Evolutionary conservation across 2,329 filamentous ascomycete species (phyloP).

Genomic region (Endoconidiophora polonica): DNA sequence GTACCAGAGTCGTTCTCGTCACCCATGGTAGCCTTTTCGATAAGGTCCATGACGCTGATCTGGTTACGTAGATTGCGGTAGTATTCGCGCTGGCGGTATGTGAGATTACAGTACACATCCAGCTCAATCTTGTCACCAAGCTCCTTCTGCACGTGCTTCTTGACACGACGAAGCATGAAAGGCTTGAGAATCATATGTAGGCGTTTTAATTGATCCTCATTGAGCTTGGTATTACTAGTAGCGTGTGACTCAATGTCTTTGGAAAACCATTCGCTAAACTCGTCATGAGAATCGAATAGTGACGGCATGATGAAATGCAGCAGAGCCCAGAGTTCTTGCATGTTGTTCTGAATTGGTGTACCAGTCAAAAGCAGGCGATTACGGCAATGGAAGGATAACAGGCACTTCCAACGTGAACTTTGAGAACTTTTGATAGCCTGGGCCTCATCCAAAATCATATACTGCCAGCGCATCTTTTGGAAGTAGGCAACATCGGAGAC

Average conservation of each 20-base stretch:
- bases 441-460: slow-evolving; percentile 98
- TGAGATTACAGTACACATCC: slow-evolving; percentile 91
- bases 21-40: slow-evolving; percentile 88
- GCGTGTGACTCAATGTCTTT: slow-evolving; percentile 97
- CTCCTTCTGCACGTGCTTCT: slow-evolving; percentile 99
- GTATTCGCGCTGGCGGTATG: slow-evolving; percentile 85
- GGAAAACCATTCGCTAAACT: slow-evolving; percentile 87
- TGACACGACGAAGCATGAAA: slow-evolving; percentile 98
- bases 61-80: slow-evolving; percentile 88
- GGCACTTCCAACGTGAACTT: slow-evolving; percentile 90
- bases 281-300: slow-evolving; percentile 83
- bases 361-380: slow-evolving; percentile 87
- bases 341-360: slow-evolving; percentile 98
- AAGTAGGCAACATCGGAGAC: slow-evolving; percentile 95
- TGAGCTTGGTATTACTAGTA: slow-evolving; percentile 97
- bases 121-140: slow-evolving; percentile 96
- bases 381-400: slow-evolving; percentile 85
- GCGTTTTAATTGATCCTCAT: slow-evolving; percentile 91
- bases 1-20: slow-evolving; percentile 92
- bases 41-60: slow-evolving; percentile 96
- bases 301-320: slow-evolving; percentile 99
- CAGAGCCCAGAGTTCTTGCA: slow-evolving; percentile 96
- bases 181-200: slow-evolving; percentile 98
- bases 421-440: slow-evolving; percentile 97
- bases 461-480: slow-evolving; percentile 98